phyloP scores from a whole-genome alignment of 345 rosid species.

The Camelina hispida region DNA sequence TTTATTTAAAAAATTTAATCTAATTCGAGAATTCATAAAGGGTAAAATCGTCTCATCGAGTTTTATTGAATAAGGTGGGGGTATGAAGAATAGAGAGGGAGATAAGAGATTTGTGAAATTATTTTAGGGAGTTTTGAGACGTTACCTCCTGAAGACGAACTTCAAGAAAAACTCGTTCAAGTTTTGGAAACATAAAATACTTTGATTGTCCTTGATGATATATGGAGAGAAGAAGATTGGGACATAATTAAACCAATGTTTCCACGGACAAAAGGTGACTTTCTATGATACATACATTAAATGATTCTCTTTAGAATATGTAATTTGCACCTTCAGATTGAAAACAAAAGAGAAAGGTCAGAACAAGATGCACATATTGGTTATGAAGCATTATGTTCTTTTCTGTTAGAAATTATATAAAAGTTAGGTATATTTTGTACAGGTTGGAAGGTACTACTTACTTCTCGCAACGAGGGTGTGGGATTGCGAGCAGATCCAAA shows the following conservation, averaged over 20 bases:
- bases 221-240: neutral
- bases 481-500: neutral
- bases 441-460: neutral
- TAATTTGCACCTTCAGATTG: too few relatives aligned
- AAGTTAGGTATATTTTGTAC: neutral
- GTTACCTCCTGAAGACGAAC: too few relatives aligned
- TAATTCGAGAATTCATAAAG: too few relatives aligned
- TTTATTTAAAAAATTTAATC: too few relatives aligned
- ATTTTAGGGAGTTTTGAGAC: too few relatives aligned
- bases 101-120: too few relatives aligned
- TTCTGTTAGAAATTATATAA: neutral
- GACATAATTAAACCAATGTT: neutral
- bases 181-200: conserved; percentile 34
- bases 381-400: neutral
- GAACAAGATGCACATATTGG: neutral
- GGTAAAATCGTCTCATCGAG: too few relatives aligned
- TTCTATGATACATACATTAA: neutral
- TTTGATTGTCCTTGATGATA: conserved; percentile 54
- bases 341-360: too few relatives aligned
- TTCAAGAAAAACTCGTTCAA: conserved; percentile 31
- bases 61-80: too few relatives aligned
- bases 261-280: neutral
- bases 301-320: neutral
- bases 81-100: too few relatives aligned
- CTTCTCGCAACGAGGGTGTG: neutral